These are phyloP conservation scores for Ochromonas danica DNA, from an alignment of 108 stramenopile genomes.

Conservation along the genomic window DNA sequence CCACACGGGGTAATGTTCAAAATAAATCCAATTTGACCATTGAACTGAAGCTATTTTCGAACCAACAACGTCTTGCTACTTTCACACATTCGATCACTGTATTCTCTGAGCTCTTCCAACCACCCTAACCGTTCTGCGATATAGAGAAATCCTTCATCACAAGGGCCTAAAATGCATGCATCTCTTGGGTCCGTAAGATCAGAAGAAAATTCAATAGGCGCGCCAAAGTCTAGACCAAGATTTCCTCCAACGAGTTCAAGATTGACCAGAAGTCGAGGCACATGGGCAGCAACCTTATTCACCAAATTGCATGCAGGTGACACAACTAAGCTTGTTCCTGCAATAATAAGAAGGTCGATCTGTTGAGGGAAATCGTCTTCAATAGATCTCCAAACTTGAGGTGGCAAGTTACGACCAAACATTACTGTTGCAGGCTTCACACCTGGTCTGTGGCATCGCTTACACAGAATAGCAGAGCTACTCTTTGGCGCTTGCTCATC, in stretches of 20 bases:
- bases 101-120: no score
- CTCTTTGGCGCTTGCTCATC: constrained; percentile 59
- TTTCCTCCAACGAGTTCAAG: constrained; percentile 67
- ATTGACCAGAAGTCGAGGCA: constrained; percentile 69
- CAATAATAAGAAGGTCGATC: constrained; percentile 65
- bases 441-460: constrained; percentile 57
- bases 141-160: no score
- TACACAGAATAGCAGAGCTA: constrained; percentile 67
- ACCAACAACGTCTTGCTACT: no score
- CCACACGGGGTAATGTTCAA: no score
- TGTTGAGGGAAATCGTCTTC: constrained; percentile 60
- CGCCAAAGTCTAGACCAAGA: constrained; percentile 61
- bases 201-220: no score
- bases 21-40: no score
- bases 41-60: no score
- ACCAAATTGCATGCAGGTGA: constrained; percentile 71
- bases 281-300: constrained; percentile 61
- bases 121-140: no score
- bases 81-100: no score
- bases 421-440: constrained; percentile 80
- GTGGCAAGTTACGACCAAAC: constrained; percentile 69
- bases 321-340: constrained; percentile 70
- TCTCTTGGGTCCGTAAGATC: no score
- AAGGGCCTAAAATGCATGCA: no score
- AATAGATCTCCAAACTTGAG: constrained; percentile 63